These are phyloP conservation scores for Oryza glaberrima DNA, from an alignment of 176 grass and related monocot species.

Conservation along the genomic window DNA sequence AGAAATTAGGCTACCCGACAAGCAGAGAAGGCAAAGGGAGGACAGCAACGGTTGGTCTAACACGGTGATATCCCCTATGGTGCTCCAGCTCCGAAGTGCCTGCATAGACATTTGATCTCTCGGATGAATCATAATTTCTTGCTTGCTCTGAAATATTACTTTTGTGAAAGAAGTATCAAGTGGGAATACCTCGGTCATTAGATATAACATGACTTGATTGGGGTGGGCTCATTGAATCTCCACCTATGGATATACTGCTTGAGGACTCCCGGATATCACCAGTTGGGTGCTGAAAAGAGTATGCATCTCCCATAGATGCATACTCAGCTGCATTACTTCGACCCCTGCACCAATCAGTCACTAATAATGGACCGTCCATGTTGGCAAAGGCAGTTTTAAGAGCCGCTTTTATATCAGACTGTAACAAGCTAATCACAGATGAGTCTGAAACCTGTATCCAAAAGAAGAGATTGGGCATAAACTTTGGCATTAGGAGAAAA, in stretches of 20 bases:
- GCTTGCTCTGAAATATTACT: slow-evolving; percentile 49
- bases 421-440: slow-evolving; percentile 83
- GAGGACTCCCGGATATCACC: slow-evolving; percentile 69
- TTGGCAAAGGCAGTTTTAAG: slow-evolving; percentile 89
- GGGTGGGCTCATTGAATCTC: slow-evolving; percentile 77
- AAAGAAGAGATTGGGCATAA: slow-evolving; percentile 39
- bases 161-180: slow-evolving; percentile 38
- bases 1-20: slow-evolving; percentile 76
- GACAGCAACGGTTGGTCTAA: slow-evolving; percentile 69
- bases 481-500: slow-evolving; percentile 26
- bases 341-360: slow-evolving; percentile 95
- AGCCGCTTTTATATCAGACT: slow-evolving; percentile 86
- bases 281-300: slow-evolving; percentile 66
- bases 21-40: slow-evolving; percentile 85
- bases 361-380: slow-evolving; percentile 89
- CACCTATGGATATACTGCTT: slow-evolving; percentile 55
- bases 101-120: slow-evolving; percentile 57
- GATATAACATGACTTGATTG: slow-evolving; percentile 43
- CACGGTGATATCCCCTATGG: slow-evolving; percentile 69
- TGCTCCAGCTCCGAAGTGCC: slow-evolving; percentile 72
- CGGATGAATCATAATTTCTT: slow-evolving; percentile 61
- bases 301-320: slow-evolving; percentile 53
- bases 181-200: slow-evolving; percentile 65
- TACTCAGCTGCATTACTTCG: slow-evolving; percentile 58
- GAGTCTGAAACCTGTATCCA: slow-evolving; percentile 77